Percentiles rank a stretch among this genome's conserved stretches.
Conservation (phyloP, 2,329 filamentous ascomycete genomes). For the Verticillium albo-atrum region DNA sequence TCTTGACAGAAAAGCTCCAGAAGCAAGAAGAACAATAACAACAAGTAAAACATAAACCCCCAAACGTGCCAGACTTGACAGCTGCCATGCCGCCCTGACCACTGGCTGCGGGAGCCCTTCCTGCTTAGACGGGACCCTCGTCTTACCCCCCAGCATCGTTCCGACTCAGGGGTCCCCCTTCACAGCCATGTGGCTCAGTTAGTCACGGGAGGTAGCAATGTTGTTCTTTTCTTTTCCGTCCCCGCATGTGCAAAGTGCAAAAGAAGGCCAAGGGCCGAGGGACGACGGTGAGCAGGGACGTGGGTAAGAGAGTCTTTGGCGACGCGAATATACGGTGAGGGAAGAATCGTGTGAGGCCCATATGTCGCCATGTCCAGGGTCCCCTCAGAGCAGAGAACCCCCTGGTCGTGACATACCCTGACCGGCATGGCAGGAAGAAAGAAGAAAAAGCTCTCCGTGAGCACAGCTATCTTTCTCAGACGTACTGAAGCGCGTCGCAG, state of each 20-base stretch:
- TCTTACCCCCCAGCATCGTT: background rate
- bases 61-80: background rate
- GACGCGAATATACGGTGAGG: background rate
- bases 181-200: background rate
- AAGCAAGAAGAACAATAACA: background rate
- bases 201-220: background rate
- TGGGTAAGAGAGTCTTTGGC: background rate
- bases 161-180: background rate
- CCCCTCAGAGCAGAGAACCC: background rate
- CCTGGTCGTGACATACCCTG: background rate
- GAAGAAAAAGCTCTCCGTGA: background rate
- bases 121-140: background rate
- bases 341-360: background rate
- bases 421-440: background rate
- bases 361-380: background rate
- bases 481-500: background rate
- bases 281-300: background rate
- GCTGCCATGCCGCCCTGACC: background rate
- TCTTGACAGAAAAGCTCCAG: background rate
- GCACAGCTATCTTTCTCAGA: background rate
- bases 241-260: background rate
- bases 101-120: background rate
- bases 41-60: background rate
- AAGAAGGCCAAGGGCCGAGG: background rate
- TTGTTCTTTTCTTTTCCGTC: background rate